Conservation (phyloP, 106 monocot genomes). For the Xerophyta viscosa region DNA sequence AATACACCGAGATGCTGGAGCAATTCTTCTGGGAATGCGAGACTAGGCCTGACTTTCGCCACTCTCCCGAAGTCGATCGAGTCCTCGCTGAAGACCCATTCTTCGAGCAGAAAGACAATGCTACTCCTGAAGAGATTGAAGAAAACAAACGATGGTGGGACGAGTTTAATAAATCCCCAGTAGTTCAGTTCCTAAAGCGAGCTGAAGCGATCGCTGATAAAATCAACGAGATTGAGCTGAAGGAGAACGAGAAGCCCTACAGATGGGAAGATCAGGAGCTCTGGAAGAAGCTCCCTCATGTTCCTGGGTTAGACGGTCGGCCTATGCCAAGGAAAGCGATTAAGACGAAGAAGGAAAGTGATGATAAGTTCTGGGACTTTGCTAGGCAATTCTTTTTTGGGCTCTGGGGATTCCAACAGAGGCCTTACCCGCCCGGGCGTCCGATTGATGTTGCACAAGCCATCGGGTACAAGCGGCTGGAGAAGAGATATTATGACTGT, state of each 20-base stretch:
- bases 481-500: conserved; percentile 87
- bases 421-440: conserved; percentile 70
- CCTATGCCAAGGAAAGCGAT: conserved; percentile 82
- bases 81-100: conserved; percentile 57
- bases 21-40: conserved; percentile 79
- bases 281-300: conserved; percentile 64
- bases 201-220: conserved; percentile 48
- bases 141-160: conserved; percentile 73
- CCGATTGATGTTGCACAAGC: conserved; percentile 77
- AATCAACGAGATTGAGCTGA: conserved; percentile 66
- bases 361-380: conserved; percentile 84
- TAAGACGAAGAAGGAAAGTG: conserved; percentile 55
- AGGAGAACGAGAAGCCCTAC: conserved; percentile 67
- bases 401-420: conserved; percentile 70
- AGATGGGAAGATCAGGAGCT: conserved; percentile 54
- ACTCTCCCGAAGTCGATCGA: conserved; percentile 60
- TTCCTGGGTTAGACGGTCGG: conserved; percentile 59
- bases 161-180: conserved; percentile 45
- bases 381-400: conserved; percentile 85
- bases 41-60: conserved; percentile 61
- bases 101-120: conserved; percentile 40
- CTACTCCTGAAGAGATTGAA: conserved; percentile 63
- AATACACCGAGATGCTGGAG: conserved; percentile 54
- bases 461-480: conserved; percentile 68
- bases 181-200: conserved; percentile 58